These are phyloP conservation scores for Thuja plicata DNA, from an alignment of 83 land plant species.

Conservation along the genomic window DNA sequence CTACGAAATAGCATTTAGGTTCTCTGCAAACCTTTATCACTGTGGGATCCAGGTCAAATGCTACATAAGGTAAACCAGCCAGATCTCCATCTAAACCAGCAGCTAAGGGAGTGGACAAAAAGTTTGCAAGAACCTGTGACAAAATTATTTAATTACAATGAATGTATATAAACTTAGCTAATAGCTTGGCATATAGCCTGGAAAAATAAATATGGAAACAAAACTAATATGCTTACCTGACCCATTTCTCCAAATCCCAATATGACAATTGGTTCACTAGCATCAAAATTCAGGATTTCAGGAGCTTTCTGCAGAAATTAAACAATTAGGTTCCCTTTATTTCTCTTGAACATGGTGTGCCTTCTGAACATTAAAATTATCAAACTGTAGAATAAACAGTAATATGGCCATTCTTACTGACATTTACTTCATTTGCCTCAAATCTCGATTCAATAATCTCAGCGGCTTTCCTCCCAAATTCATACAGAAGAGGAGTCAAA, in stretches of 20 bases:
- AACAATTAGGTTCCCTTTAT: background rate
- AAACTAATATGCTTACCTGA: conserved; percentile 43
- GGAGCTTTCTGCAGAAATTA: conserved; percentile 41
- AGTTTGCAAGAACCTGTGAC: conserved; percentile 87
- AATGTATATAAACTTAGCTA: background rate
- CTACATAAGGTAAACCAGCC: conserved; percentile 84
- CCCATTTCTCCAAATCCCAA: conserved; percentile 96
- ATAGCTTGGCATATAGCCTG: background rate
- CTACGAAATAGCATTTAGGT: background rate
- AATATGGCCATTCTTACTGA: background rate
- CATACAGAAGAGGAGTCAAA: conserved; percentile 89
- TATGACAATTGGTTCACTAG: conserved; percentile 83
- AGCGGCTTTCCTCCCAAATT: conserved; percentile 87
- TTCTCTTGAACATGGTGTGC: background rate
- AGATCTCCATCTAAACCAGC: conserved; percentile 70
- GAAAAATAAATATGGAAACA: background rate
- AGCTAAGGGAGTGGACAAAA: conserved; percentile 87
- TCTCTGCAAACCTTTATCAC: conserved; percentile 71
- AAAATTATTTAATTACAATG: background rate
- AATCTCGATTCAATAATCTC: conserved; percentile 53
- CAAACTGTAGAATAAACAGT: conserved; percentile 11
- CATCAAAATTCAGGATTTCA: conserved; percentile 55
- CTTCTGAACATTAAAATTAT: background rate
- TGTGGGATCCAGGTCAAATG: conserved; percentile 86
- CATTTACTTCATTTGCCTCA: conserved; percentile 43